Evolutionary conservation across 148 eudicot genomes (phyloP), one percentile per base, ranked within the genome.

Genomic region (Vaccinium vitisidaea): DNA sequence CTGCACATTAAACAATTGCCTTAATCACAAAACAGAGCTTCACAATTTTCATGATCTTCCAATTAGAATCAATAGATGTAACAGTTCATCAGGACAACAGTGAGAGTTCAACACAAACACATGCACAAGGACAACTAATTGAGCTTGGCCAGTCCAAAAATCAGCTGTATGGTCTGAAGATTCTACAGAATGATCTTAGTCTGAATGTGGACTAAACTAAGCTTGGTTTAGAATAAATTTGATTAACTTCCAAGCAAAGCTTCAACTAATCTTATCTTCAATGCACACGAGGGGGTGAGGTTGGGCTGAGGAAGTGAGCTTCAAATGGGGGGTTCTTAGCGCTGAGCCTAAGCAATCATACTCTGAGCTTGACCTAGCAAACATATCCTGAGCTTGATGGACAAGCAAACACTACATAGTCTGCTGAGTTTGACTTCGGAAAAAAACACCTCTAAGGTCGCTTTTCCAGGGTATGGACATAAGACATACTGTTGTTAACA

Each of bases 1-100:
- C 87, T 80, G 87, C 16, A 78, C 81, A 59, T 16, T 16, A 74
- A 77, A 46, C n/a, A 69, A 58, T 78, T 39, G 52, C 67, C 4
- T 55, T 63, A 63, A 58, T n/a, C 36, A 27, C 63, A 19, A 67
- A 79, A 50, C 14, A 84, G 10, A 14, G 69, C 70, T 55, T 32
- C 30, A 4, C 27, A 9, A 30, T 56, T 55, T 79, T 23, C 0
- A 30, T 13, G 10, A 55, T 2, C 14, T 53, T 36, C 25, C 12
- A 30, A 39, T 78, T n/a, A 54, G 46, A 43, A 43, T 43, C 6
- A 43, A 43, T 43, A 43, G 8, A 54, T 54, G 15, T 18, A 54
- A 25, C 1, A 1, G 25, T 27, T 18, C 49, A 79, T n/a, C 39
- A 14, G 30, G 19, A 5, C 43, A 80, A 36, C 2, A 39, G 19